Conservation (phyloP, 108 stramenopile species). For the Nitzschia palea region DNA sequence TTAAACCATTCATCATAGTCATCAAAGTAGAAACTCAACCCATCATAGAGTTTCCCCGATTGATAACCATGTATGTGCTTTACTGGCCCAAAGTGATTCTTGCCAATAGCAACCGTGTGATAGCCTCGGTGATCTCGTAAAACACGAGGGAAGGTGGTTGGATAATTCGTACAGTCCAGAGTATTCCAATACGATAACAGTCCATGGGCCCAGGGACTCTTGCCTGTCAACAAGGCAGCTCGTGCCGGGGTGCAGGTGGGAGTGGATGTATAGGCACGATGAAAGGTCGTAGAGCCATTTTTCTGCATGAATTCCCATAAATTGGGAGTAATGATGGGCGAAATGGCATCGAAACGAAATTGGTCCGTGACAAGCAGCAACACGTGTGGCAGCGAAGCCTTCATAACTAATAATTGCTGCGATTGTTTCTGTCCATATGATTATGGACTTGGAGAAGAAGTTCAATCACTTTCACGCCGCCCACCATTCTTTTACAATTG, state of each 20-base stretch:
- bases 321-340: conserved; percentile 24
- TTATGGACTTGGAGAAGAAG: too few relatives aligned
- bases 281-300: conserved; percentile 11
- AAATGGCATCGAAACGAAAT: conserved; percentile 37
- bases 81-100: conserved; percentile 43
- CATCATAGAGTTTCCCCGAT: conserved; percentile 31
- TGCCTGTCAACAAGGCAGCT: conserved; percentile 37
- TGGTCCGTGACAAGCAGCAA: conserved; percentile 41
- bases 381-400: conserved; percentile 27
- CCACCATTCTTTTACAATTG: too few relatives aligned
- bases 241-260: conserved; percentile 48
- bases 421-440: too few relatives aligned
- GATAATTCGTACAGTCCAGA: conserved; percentile 23
- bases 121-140: conserved; percentile 11
- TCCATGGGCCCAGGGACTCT: conserved; percentile 42
- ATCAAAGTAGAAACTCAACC: conserved; percentile 11
- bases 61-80: conserved; percentile 26
- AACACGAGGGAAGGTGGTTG: conserved; percentile 30
- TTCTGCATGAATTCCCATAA: conserved; percentile 3
- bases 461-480: too few relatives aligned
- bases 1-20: conserved; percentile 37
- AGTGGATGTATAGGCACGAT: conserved; percentile 31
- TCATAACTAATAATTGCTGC: conserved; percentile 39
- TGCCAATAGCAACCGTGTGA: conserved; percentile 29
- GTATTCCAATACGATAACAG: conserved; percentile 32